Evolutionary conservation across 441 rosid genomes (phyloP).

Genomic region (Capsella rubella): DNA sequence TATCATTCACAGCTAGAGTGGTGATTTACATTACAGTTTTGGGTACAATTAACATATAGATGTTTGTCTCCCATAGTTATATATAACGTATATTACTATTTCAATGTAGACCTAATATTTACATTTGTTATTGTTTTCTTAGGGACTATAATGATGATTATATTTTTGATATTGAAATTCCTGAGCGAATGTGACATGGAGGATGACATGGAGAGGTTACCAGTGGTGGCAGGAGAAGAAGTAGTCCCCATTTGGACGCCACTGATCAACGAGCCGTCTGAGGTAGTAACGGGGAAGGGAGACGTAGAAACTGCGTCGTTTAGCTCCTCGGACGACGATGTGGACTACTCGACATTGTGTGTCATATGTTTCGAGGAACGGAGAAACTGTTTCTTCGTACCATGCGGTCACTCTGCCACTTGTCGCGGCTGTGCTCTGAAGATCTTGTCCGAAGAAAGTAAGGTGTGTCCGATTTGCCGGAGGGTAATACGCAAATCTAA

Average conservation of each 20-base stretch:
- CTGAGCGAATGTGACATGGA: slow-evolving; percentile 41
- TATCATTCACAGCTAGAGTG: slow-evolving; percentile 28
- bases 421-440: slow-evolving; percentile 40
- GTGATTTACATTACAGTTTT: slow-evolving; percentile 34
- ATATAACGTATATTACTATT: background rate
- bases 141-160: slow-evolving; percentile 42
- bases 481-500: slow-evolving; percentile 43
- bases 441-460: slow-evolving; percentile 41
- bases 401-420: slow-evolving; percentile 47
- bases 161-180: slow-evolving; percentile 37
- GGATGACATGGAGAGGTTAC: slow-evolving; percentile 3
- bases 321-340: slow-evolving; percentile 41
- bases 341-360: slow-evolving; percentile 42
- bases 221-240: slow-evolving; percentile 13
- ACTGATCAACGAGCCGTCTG: background rate
- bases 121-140: background rate
- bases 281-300: background rate
- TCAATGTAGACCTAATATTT: background rate
- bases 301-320: slow-evolving; percentile 35
- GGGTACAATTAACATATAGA: slow-evolving; percentile 17
- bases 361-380: slow-evolving; percentile 44
- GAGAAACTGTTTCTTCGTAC: slow-evolving; percentile 44
- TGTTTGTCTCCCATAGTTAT: background rate
- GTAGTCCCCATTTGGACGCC: slow-evolving; percentile 10
- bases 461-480: slow-evolving; percentile 47